Evolutionary conservation across 2,329 filamentous ascomycete genomes (phyloP), one percentile per base, ranked within the genome.

Genomic region (Monilinia fructicola): DNA sequence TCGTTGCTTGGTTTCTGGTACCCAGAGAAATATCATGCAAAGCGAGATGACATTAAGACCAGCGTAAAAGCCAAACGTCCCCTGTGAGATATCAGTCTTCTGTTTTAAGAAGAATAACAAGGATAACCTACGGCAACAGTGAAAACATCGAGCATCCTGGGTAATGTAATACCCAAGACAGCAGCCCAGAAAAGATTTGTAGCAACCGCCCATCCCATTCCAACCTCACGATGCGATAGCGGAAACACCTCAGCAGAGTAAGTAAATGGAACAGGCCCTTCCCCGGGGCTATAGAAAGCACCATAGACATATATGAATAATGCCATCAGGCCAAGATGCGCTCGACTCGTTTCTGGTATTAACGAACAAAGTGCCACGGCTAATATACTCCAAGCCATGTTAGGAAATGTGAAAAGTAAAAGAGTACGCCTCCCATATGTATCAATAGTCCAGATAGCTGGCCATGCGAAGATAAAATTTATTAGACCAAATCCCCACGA

Each of bases 251-350:
- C 86, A 6, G 87, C 85, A 0, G 80, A 82, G 78, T 88, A 88
- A 23, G 83, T 83, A 75, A 87, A 88, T 0, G 85, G 85, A 0
- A 88, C 85, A 0, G 82, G 81, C 0, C 87, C 86, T 77, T 88
- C 86, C n/a, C 86, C 87, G 0, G 86, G 85, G 0, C 85, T 87
- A 76, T 89, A 89, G 71, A 88, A 88, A 12, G 85, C 85, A 1
- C 83, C 84, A 69, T 90, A 90, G n/a, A 90, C 74, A 77, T 85
- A 90, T 68, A 89, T 79, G 67, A 89, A 89, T 4, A 87, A 77
- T 0, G 86, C 84, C n/a, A 89, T 82, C 0, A 85, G 75, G 0
- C 78, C 84, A 12, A 85, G 74, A 73, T 84, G 82, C 2, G 81
- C 82, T 4, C 68, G 76, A 35, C 70, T 77, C 64, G 66, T 18